Base-by-base conservation (phyloP, 2,329 filamentous ascomycete species). In the Bipolaris cookei region DNA sequence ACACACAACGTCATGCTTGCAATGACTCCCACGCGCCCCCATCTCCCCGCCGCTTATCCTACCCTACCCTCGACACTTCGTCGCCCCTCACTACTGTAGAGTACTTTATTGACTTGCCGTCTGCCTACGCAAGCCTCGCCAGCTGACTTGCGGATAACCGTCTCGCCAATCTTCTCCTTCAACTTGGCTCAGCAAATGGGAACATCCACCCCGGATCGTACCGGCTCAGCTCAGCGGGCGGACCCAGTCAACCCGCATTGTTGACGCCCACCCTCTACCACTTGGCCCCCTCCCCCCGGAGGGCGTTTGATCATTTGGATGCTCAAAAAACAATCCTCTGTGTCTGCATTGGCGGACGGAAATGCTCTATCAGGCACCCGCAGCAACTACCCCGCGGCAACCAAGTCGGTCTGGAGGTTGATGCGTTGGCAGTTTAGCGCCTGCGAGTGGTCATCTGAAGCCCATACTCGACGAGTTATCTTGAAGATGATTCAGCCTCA, bases 381-480 rank as follows among this genome's bases (percentile, higher is more conserved):
- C 67, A 65, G 66, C 65, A 56, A 56, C 63, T 68, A 69, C 68
- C 63, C 66, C 68, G 68, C 67, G 66, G 68, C 67, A 66, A 64
- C 64, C 60, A 58, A 57, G 62, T 68, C 68, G 71, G 71, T 73
- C 64, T 73, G 69, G 63, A 65, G 66, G 63, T 66, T 58, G 71
- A 74, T 76, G 73, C 73, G 73, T 60, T 76, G 74, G 71, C 73
- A 74, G 30, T 38, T 70, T 74, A 73, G 72, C 71, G 71, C 67
- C 60, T 72, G 69, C 72, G 67, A 54, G 54, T 58, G 64, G 72
- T 76, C 73, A 75, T 75, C 73, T 76, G 73, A 65, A 67, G 50
- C 42, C 42, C 56, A 62, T 58, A 63, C 65, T 64, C 47, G 62
- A 59, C 70, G 60, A 68, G 65, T 68, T 49, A 61, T 47, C 52